Percentiles rank a stretch among this genome's conserved stretches.
phyloP scores from a whole-genome alignment of 345 rosid species.

The Populus euphratica region DNA sequence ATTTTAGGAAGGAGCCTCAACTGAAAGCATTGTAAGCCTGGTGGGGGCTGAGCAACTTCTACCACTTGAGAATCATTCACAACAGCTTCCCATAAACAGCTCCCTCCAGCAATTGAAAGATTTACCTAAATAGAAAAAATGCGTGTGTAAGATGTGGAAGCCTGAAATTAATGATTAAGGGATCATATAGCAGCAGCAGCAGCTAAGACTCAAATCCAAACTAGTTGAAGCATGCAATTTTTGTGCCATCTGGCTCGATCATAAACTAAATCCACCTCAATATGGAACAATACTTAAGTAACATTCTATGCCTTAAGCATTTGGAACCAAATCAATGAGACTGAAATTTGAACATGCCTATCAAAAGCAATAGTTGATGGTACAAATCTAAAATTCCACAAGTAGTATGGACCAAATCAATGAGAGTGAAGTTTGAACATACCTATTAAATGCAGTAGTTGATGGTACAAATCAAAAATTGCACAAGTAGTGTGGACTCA shows the following conservation, averaged over 20 bases:
- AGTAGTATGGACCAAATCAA: neutral
- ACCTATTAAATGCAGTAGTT: too few species aligned
- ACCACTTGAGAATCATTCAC: conserved; percentile 78
- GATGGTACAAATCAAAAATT: too few species aligned
- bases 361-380: too few species aligned
- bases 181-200: neutral
- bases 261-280: neutral
- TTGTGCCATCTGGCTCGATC: neutral
- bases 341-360: neutral
- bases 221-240: neutral
- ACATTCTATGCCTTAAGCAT: neutral
- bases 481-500: neutral
- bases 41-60: conserved; percentile 64
- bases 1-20: conserved; percentile 72
- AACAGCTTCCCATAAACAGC: conserved; percentile 76
- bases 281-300: too few species aligned
- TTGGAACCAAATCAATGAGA: neutral
- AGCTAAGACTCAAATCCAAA: neutral
- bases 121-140: conserved; percentile 48
- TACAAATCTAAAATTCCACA: too few species aligned
- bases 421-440: neutral
- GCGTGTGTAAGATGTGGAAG: neutral
- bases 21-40: conserved; percentile 72
- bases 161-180: neutral
- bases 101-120: conserved; percentile 85